phyloP scores from a whole-genome alignment of 1,284 basidiomycete genomes.

The Papiliotrema laurentii region DNA sequence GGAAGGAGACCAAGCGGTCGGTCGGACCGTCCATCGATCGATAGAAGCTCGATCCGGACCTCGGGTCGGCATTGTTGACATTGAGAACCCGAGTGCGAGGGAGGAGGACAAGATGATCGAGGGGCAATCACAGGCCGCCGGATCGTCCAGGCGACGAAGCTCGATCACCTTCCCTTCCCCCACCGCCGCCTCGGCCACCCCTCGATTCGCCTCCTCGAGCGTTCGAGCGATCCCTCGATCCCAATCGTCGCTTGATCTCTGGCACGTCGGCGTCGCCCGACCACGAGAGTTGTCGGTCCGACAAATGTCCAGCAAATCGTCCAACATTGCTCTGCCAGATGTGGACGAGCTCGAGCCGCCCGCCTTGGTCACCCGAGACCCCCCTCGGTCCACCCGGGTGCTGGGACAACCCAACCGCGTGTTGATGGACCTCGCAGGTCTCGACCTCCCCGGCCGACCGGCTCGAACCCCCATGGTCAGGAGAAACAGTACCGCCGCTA shows the following conservation, averaged over 20 bases:
- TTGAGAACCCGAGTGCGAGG: background rate
- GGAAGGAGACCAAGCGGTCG: slow-evolving; percentile 10
- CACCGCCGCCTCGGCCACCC: background rate
- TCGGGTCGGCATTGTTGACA: slow-evolving; percentile 3
- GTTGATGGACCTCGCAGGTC: slow-evolving; percentile 41
- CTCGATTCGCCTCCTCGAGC: background rate
- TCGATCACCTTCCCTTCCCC: slow-evolving; percentile 17
- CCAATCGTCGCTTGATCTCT: slow-evolving; percentile 17
- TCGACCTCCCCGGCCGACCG: slow-evolving; percentile 25
- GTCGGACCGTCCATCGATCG: slow-evolving; percentile 2
- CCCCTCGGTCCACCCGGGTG: slow-evolving; percentile 9
- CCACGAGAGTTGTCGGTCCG: slow-evolving; percentile 16
- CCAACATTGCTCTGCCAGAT: background rate
- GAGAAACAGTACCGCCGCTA: slow-evolving; percentile 29
- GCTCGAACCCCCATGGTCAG: slow-evolving; percentile 17
- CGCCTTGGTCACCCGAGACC: background rate
- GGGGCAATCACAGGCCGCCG: background rate
- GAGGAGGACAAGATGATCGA: slow-evolving; percentile 2
- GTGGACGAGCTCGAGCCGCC: slow-evolving; percentile 8
- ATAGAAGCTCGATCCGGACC: slow-evolving; percentile 3
- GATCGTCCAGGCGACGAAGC: slow-evolving; percentile 12
- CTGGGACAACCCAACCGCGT: slow-evolving; percentile 31
- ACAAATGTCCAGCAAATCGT: slow-evolving; percentile 23
- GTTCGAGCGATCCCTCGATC: slow-evolving; percentile 12
- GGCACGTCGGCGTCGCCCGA: slow-evolving; percentile 23